Base-by-base conservation (phyloP, 1,284 basidiomycete genomes). In the Cutaneotrichosporon daszewskae region DNA sequence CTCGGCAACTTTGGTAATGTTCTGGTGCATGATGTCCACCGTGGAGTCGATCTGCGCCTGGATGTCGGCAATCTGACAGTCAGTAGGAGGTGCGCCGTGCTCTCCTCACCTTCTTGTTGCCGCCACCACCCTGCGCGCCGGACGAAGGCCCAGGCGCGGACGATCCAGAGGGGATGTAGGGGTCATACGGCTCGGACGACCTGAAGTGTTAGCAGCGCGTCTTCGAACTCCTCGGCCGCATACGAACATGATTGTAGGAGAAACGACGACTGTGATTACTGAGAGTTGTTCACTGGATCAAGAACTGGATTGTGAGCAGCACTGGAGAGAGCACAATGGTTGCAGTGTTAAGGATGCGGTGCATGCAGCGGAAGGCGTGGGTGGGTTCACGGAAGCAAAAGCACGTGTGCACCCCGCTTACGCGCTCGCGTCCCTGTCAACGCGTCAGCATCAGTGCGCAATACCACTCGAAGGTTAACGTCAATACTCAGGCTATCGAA, bases 1-100 rank as follows among this genome's bases (percentile, higher is more conserved):
- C 76, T 97, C 91, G 18, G 90, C 87, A 25, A 96, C 91, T 42
- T 57, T 52, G 57, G 83, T 87, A 62, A 97, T 96, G 74, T 97
- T 98, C 62, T 96, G 90, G 64, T 89, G 80, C 94, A 97, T 97
- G 62, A 95, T 91, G 38, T 85, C 87, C 50, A 94, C 88, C 26
- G 90, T 95, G 64, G 88, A 85, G 66, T 96, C 88, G 58, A 96
- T 95, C 73, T 96, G 89, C 24, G 79, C 79, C 71, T 96, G 90
- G 59, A 96, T 92, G 44, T 85, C 86, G 12, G 87, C 85, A 1
- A 90, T 94, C 79, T 91, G 37, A 11, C 16, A 20, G 29, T 20
- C n/a, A 19, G 13, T 31, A n/a, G n/a, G n/a, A 8, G 25, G 9
- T 26, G 9, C 9, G 9, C 13, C 25, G 25, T 13, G 25, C 25